Percentiles rank a stretch among this genome's conserved stretches.
phyloP scores from a whole-genome alignment of 2,329 filamentous ascomycete species.

The Sordariomycetes sp. region DNA sequence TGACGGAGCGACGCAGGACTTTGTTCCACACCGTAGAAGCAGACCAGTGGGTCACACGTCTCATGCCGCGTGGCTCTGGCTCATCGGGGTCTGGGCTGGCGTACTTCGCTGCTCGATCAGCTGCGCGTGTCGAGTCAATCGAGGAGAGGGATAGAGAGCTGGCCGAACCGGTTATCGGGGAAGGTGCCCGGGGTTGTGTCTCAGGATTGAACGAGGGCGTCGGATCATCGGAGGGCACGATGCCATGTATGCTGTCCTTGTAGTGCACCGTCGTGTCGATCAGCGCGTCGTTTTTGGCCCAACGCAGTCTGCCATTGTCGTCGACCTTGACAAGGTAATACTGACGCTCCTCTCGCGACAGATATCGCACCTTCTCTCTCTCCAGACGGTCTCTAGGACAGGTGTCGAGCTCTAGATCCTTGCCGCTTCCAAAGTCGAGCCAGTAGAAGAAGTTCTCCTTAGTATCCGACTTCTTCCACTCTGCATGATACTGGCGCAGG shows the following conservation, averaged over 20 bases:
- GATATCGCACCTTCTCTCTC: slow-evolving; percentile 71
- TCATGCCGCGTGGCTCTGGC: slow-evolving; percentile 38
- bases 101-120: slow-evolving; percentile 55
- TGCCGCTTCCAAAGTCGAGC: slow-evolving; percentile 76
- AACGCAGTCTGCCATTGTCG: slow-evolving; percentile 64
- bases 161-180: slow-evolving; percentile 9
- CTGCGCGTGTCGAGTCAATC: slow-evolving; percentile 39
- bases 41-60: slow-evolving; percentile 52
- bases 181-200: slow-evolving; percentile 7
- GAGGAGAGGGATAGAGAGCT: slow-evolving; percentile 25
- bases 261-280: slow-evolving; percentile 70
- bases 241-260: slow-evolving; percentile 71
- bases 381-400: slow-evolving; percentile 70
- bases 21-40: slow-evolving; percentile 70
- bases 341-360: slow-evolving; percentile 72
- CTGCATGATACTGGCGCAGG: slow-evolving; percentile 68
- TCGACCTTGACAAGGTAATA: slow-evolving; percentile 76
- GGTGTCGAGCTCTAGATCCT: slow-evolving; percentile 55
- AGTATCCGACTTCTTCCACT: slow-evolving; percentile 71
- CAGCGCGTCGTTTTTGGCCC: slow-evolving; percentile 71
- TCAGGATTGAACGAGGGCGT: slow-evolving; percentile 40
- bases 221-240: slow-evolving; percentile 52
- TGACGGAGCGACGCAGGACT: slow-evolving; percentile 67
- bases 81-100: slow-evolving; percentile 54
- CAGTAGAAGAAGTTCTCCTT: slow-evolving; percentile 91